Evolutionary conservation across 2,329 filamentous ascomycete species (phyloP).

Genomic region (Trichophyton simii): DNA sequence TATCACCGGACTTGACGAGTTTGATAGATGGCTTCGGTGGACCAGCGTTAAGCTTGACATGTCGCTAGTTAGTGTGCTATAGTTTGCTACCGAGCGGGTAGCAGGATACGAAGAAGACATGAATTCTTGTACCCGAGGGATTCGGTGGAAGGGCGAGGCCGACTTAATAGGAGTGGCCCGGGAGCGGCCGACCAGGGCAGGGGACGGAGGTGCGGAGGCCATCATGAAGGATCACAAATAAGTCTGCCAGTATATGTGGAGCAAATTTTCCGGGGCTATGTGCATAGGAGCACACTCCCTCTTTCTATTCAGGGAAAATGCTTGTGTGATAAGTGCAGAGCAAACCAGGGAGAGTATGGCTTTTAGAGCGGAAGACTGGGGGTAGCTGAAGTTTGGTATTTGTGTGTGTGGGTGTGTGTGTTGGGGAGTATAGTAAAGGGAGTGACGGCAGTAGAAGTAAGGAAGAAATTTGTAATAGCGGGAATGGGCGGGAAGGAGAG

Average conservation of each 20-base stretch:
- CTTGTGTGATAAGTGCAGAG: neutral
- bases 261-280: neutral
- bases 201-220: neutral
- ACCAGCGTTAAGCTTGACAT: slow-evolving; percentile 2
- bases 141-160: slow-evolving; percentile 21
- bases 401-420: neutral
- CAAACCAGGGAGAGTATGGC: neutral
- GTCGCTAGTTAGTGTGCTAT: slow-evolving; percentile 16
- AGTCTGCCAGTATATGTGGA: neutral
- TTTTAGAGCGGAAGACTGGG: neutral
- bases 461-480: neutral
- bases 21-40: slow-evolving; percentile 6
- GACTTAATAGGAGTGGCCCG: slow-evolving; percentile 26
- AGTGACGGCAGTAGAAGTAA: neutral
- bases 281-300: neutral
- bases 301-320: neutral
- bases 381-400: neutral
- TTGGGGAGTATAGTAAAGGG: neutral
- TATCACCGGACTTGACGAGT: slow-evolving; percentile 17
- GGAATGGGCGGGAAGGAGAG: no score
- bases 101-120: slow-evolving; percentile 18
- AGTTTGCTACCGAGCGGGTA: slow-evolving; percentile 7
- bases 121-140: slow-evolving; percentile 27
- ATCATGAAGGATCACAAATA: neutral
- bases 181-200: slow-evolving; percentile 26